phyloP scores from a whole-genome alignment of 352 stramenopile genomes.

The Phytopythium delawarense region DNA sequence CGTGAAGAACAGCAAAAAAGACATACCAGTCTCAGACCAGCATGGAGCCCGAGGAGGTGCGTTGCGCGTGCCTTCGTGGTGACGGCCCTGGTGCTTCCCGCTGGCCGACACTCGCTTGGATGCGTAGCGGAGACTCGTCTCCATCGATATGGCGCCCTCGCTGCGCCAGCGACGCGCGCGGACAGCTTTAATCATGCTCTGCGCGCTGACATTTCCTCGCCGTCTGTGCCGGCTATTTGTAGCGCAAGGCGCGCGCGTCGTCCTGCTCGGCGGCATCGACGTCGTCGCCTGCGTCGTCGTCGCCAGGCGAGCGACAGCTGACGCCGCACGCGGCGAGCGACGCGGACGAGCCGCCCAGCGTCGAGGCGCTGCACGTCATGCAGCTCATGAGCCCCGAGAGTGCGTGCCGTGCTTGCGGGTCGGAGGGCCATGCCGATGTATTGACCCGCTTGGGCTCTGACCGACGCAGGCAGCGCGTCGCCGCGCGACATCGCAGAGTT shows the following conservation, averaged over 20 bases:
- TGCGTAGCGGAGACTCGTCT: not conserved
- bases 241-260: constrained; percentile 6
- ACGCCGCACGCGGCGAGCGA: not conserved
- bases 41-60: constrained; percentile 10
- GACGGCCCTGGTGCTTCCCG: not conserved
- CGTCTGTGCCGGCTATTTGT: constrained; percentile 8
- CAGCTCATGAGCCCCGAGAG: constrained; percentile 47
- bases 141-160: not conserved
- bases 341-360: constrained; percentile 4
- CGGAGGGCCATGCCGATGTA: not conserved
- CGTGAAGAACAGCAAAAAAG: not conserved
- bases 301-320: constrained; percentile 2
- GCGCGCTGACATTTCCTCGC: not conserved
- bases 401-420: constrained; percentile 10
- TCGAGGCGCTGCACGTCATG: constrained; percentile 27
- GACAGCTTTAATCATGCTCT: not conserved
- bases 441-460: not conserved
- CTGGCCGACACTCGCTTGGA: not conserved
- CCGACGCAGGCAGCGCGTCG: constrained; percentile 23
- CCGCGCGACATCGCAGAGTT: constrained; percentile 61
- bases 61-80: not conserved
- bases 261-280: constrained; percentile 5
- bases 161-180: not conserved
- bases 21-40: not conserved
- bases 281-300: constrained; percentile 6